Evolutionary conservation across 345 rosid genomes (phyloP).

Genomic region (Alliaria petiolata): DNA sequence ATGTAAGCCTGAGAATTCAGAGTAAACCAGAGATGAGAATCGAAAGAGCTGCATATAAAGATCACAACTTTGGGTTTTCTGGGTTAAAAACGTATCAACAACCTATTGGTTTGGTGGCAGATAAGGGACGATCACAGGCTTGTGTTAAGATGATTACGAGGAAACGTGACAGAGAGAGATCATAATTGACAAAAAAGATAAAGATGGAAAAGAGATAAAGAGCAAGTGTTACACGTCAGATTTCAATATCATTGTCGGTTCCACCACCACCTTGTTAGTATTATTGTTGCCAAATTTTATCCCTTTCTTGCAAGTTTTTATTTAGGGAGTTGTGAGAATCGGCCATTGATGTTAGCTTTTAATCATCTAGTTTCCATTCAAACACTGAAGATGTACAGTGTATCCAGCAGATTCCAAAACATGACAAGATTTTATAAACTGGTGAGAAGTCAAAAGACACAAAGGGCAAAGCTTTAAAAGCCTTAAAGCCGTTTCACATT

Average conservation of each 20-base stretch:
- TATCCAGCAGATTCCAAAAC: not conserved
- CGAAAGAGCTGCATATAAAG: not conserved
- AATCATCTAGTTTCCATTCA: not conserved
- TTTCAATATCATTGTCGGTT: not conserved
- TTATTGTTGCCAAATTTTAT: not conserved
- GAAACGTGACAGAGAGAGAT: not conserved
- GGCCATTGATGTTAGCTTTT: too few relatives aligned
- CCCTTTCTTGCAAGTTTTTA: not conserved
- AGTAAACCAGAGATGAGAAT: conserved; percentile 11
- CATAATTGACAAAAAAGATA: not conserved
- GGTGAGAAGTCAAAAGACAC: conserved; percentile 4
- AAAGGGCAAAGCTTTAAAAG: not conserved
- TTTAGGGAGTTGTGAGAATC: too few relatives aligned
- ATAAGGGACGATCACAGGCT: conserved; percentile 15
- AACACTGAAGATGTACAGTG: not conserved
- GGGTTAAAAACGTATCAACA: not conserved
- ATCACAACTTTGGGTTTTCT: conserved; percentile 15
- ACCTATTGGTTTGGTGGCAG: conserved; percentile 4
- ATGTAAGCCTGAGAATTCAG: not conserved
- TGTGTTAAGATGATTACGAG: conserved; percentile 20
- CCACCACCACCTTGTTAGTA: not conserved
- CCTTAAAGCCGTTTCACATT: conserved; percentile 1
- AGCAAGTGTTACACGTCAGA: conserved; percentile 15
- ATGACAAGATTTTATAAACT: not conserved
- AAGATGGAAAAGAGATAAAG: not conserved